Evolutionary conservation across 2,329 filamentous ascomycete species (phyloP).

Genomic region (Rhinocladiella mackenziei): DNA sequence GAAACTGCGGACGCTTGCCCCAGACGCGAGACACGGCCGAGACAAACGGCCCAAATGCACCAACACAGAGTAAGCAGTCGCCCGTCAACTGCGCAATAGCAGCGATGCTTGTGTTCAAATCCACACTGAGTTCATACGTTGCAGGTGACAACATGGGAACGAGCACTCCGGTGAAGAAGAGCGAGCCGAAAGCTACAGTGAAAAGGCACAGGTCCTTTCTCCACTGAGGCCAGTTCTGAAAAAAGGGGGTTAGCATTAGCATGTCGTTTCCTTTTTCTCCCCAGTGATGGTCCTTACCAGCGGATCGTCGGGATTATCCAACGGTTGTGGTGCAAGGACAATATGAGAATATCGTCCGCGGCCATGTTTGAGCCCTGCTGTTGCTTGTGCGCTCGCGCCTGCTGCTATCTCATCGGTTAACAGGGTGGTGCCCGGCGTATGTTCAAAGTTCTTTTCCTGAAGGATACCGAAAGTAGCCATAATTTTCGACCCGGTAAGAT

Average conservation of each 20-base stretch:
- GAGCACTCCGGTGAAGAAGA: constrained; percentile 3
- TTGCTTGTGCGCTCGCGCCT: constrained; percentile 1
- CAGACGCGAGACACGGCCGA: constrained; percentile 43
- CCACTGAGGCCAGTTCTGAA: constrained; percentile 13
- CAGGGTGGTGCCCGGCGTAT: constrained; percentile 17
- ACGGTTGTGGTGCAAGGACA: constrained; percentile 26
- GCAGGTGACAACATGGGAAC: constrained; percentile 10
- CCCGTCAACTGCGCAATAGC: constrained; percentile 14
- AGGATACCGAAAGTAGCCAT: background rate
- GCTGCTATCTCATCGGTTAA: constrained; percentile 17
- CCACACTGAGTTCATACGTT: constrained; percentile 7
- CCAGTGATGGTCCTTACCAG: too few species aligned
- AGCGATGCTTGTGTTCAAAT: constrained; percentile 16
- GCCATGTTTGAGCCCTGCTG: constrained; percentile 18
- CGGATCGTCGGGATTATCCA: constrained; percentile 15
- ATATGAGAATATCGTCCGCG: constrained; percentile 19
- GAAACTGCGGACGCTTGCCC: constrained; percentile 33
- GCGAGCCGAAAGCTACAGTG: background rate
- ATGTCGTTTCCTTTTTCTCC: too few species aligned
- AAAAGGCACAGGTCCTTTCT: constrained; percentile 12
- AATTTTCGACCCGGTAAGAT: too few species aligned
- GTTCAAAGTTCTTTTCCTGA: constrained; percentile 1
- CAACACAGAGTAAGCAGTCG: constrained; percentile 15
- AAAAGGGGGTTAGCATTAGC: constrained; percentile 4
- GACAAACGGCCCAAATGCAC: constrained; percentile 15